Evolutionary conservation across 805 yeast species (phyloP), one percentile per base, ranked within the genome.

Genomic region (Schizosaccharomyces octosporus): DNA sequence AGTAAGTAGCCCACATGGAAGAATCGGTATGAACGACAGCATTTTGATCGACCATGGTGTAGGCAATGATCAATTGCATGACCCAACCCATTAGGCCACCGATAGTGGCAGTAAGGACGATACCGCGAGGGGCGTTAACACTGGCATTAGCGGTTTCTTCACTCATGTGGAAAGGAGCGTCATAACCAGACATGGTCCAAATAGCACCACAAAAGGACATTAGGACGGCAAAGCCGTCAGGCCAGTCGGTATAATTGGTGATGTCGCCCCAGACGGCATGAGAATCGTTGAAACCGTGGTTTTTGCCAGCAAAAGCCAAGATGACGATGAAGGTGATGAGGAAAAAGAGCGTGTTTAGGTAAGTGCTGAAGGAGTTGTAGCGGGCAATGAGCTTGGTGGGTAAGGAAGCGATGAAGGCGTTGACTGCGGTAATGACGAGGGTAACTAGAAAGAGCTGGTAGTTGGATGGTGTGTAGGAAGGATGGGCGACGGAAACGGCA

Each of bases 131-230:
- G 11, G 83, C 81, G 4, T 84, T 85, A 15, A 73, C 70, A 45
- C 78, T 72, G 6, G 86, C 84, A 67, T 82, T 81, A 60, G 81
- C 71, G 65, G 83, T 79, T 66, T 83, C 88, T 70, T 83, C 89
- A 51, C 31, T 29, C 64, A 83, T 72, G 67, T 84, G 87, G 73
- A 82, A 83, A 0, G 87, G 84, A 29, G 85, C 80, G 67, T 83
- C 87, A 67, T 81, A 84, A 27, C 87, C 59, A 19, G 59, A 27
- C 58, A 62, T 60, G 36, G 66, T 63, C 84, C 84, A 81, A 63
- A 80, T 78, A 43, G 78, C 82, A n/a, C 83, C 81, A 67, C 80
- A 68, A 69, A 80, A 80, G 6, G 80, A 73, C 75, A 79, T 74
- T 62, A 82, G 69, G 66, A 79, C 73, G 39, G 82, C 76, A 61